Evolutionary conservation across 2,329 filamentous ascomycete species (phyloP).

Genomic region (Phoma sp.): DNA sequence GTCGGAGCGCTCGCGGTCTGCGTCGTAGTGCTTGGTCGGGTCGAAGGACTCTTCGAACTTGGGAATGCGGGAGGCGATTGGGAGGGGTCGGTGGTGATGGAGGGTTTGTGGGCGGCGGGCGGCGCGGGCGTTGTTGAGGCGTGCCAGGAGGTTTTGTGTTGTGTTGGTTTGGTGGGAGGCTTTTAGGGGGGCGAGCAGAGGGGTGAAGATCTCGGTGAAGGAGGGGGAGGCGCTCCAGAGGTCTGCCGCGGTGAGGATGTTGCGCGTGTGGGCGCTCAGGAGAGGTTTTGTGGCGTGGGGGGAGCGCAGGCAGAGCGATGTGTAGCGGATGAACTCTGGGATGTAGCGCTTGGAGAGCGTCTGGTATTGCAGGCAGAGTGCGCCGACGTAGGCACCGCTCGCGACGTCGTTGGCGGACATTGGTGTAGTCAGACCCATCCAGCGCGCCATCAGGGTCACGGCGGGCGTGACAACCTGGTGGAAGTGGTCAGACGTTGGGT

Average conservation of each 20-base stretch:
- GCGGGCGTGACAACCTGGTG: conserved; percentile 93
- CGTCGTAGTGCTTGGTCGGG: conserved; percentile 96
- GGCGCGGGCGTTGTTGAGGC: conserved; percentile 68
- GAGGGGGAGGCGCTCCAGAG: conserved; percentile 77
- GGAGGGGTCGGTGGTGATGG: conserved; percentile 85
- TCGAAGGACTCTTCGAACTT: conserved; percentile 97
- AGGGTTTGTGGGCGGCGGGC: conserved; percentile 81
- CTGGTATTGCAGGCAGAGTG: conserved; percentile 83
- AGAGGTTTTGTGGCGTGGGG: conserved; percentile 55
- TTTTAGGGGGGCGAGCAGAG: conserved; percentile 54
- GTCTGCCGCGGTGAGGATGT: conserved; percentile 73
- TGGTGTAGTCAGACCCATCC: conserved; percentile 79
- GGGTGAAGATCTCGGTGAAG: conserved; percentile 80
- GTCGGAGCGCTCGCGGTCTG: conserved; percentile 87
- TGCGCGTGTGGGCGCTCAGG: conserved; percentile 67
- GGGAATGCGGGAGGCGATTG: conserved; percentile 87
- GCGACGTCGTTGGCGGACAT: conserved; percentile 70
- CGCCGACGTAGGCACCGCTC: conserved; percentile 79
- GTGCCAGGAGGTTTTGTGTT: conserved; percentile 67
- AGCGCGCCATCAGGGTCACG: conserved; percentile 82
- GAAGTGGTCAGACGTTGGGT: conserved; percentile 96
- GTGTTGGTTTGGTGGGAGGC: conserved; percentile 52
- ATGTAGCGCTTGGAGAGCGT: conserved; percentile 83
- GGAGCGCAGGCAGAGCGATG: conserved; percentile 70
- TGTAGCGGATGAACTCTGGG: conserved; percentile 86